phyloP scores from a whole-genome alignment of 768 basidiomycete species.

The Auriscalpium vulgare region DNA sequence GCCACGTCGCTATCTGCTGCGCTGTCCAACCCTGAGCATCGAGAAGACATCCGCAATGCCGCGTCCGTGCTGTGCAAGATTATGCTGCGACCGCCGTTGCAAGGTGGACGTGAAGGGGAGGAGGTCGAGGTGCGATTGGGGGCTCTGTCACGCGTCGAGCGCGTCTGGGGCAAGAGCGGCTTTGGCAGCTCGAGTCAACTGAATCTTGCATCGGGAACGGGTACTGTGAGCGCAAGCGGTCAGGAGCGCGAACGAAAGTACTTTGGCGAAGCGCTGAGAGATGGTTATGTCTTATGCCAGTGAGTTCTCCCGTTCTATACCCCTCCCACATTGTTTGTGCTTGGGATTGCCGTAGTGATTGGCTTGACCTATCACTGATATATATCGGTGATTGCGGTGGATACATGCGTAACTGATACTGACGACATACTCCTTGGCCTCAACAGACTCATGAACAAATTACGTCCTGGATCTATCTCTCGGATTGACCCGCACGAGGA shows the following conservation, averaged over 20 bases:
- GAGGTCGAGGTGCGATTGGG: slow-evolving; percentile 66
- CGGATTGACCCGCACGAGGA: slow-evolving; percentile 62
- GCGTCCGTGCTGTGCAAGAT: slow-evolving; percentile 59
- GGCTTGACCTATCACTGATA: too few relatives aligned
- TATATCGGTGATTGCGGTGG: too few relatives aligned
- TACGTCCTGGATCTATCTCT: slow-evolving; percentile 51
- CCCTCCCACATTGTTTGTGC: slow-evolving; percentile 11
- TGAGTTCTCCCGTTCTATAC: slow-evolving; percentile 35
- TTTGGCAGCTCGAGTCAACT: slow-evolving; percentile 34
- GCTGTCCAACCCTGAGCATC: slow-evolving; percentile 46
- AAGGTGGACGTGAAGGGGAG: slow-evolving; percentile 56
- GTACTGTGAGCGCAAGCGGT: slow-evolving; percentile 37
- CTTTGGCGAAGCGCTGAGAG: slow-evolving; percentile 70
- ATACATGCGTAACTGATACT: slow-evolving; percentile 1
- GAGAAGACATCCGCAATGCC: slow-evolving; percentile 63
- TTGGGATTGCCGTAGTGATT: too few relatives aligned
- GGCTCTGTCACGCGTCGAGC: slow-evolving; percentile 57
- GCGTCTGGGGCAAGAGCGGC: slow-evolving; percentile 68
- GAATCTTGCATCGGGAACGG: slow-evolving; percentile 22
- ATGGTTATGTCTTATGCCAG: slow-evolving; percentile 89
- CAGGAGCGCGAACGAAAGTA: slow-evolving; percentile 70
- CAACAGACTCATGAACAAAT: slow-evolving; percentile 69
- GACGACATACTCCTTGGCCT: slow-evolving; percentile 7
- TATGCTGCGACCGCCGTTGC: slow-evolving; percentile 50
- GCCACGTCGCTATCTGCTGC: slow-evolving; percentile 40